Conservation (phyloP, 73 alveolate genomes). For the Blepharisma japonicum region DNA sequence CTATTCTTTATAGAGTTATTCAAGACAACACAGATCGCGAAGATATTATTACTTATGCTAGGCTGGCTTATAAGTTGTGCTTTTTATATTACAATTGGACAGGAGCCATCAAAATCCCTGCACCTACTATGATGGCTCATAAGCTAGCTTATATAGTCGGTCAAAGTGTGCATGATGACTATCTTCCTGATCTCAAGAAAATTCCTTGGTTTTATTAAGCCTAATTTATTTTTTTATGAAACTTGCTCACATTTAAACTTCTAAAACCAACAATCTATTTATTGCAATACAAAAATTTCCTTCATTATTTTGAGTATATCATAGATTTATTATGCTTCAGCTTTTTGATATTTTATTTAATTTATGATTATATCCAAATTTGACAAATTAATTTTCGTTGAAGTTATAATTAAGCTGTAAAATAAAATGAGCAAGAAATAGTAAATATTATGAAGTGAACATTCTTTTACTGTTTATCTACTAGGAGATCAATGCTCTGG, state of each 20-base stretch:
- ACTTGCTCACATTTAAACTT: too few species aligned
- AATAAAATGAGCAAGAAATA: too few species aligned
- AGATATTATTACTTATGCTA: conserved; percentile 41
- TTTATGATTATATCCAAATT: too few species aligned
- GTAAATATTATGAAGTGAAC: too few species aligned
- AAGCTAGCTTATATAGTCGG: conserved; percentile 64
- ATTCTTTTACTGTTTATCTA: too few species aligned
- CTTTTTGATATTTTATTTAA: too few species aligned
- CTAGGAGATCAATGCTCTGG: too few species aligned
- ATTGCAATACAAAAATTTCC: not conserved
- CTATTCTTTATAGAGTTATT: conserved; percentile 69
- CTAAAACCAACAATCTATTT: not conserved
- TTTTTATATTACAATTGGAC: conserved; percentile 74
- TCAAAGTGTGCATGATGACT: conserved; percentile 50
- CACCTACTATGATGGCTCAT: conserved; percentile 69
- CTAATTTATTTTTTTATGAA: not conserved
- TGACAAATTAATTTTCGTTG: too few species aligned
- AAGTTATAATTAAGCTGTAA: too few species aligned
- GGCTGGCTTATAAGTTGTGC: conserved; percentile 74
- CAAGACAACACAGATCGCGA: conserved; percentile 41
- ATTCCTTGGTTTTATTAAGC: conserved; percentile 41
- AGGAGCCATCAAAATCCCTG: conserved; percentile 76
- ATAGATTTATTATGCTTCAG: too few species aligned
- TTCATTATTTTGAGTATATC: not conserved
- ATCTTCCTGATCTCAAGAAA: conserved; percentile 31